phyloP scores from a whole-genome alignment of 495 filamentous ascomycete species.

The Penicillium arizonense region DNA sequence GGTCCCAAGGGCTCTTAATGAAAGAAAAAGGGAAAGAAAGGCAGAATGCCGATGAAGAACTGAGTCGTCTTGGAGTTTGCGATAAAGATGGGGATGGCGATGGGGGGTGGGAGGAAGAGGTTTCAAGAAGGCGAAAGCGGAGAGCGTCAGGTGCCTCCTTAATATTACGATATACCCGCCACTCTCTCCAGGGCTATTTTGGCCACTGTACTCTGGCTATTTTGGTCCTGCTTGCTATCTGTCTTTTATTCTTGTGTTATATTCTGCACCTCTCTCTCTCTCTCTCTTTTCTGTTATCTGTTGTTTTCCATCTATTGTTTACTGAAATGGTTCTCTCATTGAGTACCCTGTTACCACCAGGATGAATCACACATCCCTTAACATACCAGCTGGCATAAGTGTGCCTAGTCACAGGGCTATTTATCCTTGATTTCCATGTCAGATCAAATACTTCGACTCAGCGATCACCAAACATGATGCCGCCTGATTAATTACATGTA shows the following conservation, averaged over 20 bases:
- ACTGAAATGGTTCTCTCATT: neutral
- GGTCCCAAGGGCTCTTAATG: neutral
- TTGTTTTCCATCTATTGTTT: neutral
- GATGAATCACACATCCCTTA: constrained; percentile 1
- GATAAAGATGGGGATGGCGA: constrained; percentile 3
- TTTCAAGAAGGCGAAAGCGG: constrained; percentile 33
- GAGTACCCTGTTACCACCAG: constrained; percentile 5
- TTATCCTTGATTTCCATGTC: constrained; percentile 1
- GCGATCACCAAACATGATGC: neutral
- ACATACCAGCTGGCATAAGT: constrained; percentile 5
- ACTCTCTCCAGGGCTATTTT: constrained; percentile 16
- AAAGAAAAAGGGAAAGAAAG: neutral
- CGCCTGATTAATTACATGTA: constrained; percentile 1
- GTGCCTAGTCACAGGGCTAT: constrained; percentile 1
- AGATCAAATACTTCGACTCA: constrained; percentile 15
- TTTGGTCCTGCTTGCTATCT: too few relatives aligned
- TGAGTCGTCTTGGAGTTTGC: neutral
- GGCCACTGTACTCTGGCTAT: too few relatives aligned
- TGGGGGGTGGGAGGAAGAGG: constrained; percentile 13
- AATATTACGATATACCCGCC: constrained; percentile 31
- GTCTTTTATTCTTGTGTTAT: neutral
- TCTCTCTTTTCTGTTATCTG: neutral
- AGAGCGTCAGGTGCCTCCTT: constrained; percentile 37
- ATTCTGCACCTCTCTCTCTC: constrained; percentile 1
- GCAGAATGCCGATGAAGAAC: neutral